Evolutionary conservation across 2,329 filamentous ascomycete genomes (phyloP), one percentile per base, ranked within the genome.

Genomic region (Calonectria hongkongensis): DNA sequence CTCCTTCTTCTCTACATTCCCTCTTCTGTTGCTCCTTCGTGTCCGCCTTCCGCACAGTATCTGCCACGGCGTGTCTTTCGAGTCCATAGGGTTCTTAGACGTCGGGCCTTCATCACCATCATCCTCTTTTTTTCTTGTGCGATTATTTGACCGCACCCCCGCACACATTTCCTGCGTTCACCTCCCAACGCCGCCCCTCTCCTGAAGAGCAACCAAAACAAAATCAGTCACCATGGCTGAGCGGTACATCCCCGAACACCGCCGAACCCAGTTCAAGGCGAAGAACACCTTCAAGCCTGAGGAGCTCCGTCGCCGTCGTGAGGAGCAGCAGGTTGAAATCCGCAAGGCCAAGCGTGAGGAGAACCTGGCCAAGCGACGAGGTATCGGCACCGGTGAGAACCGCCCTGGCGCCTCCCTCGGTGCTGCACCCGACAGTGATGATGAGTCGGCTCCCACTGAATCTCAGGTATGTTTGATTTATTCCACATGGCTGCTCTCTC

Each of bases 211-310:
- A 68, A 76, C 67, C 75, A 77, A 72, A 74, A 74, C 71, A 77
- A 77, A 79, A 83, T 70, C 83, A 83, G 84, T 84, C 86, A 93
- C 81, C 88, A 99, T 99, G 97, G 94, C 97, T 86, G 97, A 99
- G 86, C 95, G 97, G 83, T 99, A 98, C 89, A 99, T 99, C 83
- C 97, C 97, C 86, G 97, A 99, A 89, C 97, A 99, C 90, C 95
- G 97, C 86, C 96, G 97, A 84, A 98, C 95, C 79, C 96, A 98
- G 89, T 99, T 98, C 93, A 99, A 99, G 94, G 97, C 97, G 69
- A 98, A 98, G 92, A 96, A 95, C 87, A 95, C 95, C 83, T 98
- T 99, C 91, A 98, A 98, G 92, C 96, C 96, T 81, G 97, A 99
- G 86, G 97, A 99, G 89, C 93, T 99, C 79, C 95, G 97, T 85